Evolutionary conservation across 1,284 basidiomycete species (phyloP), one percentile per base, ranked within the genome.

Genomic region (Tylopilus sp.): DNA sequence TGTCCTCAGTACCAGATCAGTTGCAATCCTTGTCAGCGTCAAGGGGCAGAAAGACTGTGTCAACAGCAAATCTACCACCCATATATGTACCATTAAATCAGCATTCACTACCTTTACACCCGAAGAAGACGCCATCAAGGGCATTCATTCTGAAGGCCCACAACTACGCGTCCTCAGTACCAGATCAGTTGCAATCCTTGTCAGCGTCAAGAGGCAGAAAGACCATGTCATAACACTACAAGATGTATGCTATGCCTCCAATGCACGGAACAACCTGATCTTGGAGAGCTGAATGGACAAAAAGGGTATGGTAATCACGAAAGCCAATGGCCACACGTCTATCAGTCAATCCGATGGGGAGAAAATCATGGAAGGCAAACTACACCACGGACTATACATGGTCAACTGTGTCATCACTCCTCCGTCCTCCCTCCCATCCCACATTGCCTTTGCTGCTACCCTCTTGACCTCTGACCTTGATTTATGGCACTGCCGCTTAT

Each of bases 71-170:
- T 29, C 29, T 29, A 29, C 29, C 29, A 29, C 29, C 6, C 29
- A 29, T 29, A 29, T 29, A 4, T 51, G 57, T 36, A 58, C 57
- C 16, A 19, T 18, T 18, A 18, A 19, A 16, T 36, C 22, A 7
- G 47, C 57, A 41, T 58, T 58, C n/a, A 29, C 57, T 49, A 58
- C 33, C 22, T 58, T 58, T 24, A 52, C 33, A 4, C 57, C n/a
- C 13, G 26, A n/a, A 19, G 24, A 36, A 13, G 33, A 58, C 9
- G 6, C 13, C 6, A 58, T 58, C 33, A 58, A 58, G 33, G 49
- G 57, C 49, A 58, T 52, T 19, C 32, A 26, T 22, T 38, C 36
- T 38, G 19, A 58, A 26, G 47, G 49, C 32, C 57, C n/a, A 4
- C 7, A 52, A 2, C 49, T 52, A 49, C 16, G 36, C 3, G 33